Conservation (phyloP, 2,329 filamentous ascomycete species). For the Penicillium sp. region DNA sequence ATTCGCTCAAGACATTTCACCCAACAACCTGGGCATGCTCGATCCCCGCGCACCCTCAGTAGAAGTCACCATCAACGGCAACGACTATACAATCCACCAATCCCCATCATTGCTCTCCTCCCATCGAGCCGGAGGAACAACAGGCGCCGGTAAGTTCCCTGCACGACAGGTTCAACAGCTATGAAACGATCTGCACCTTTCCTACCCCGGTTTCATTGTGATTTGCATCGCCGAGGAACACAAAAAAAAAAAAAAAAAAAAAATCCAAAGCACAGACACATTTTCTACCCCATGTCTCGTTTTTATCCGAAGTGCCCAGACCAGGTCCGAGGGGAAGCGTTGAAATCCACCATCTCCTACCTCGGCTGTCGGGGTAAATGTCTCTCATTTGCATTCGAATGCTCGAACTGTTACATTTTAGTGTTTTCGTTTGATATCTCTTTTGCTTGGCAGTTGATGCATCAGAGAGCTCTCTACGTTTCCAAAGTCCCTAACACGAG, state of each 20-base stretch:
- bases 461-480: background rate
- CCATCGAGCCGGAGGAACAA: constrained; percentile 67
- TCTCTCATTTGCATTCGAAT: constrained; percentile 3
- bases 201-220: background rate
- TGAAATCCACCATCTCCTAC: background rate
- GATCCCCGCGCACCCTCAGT: constrained; percentile 64
- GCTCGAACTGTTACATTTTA: background rate
- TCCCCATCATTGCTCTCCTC: constrained; percentile 79
- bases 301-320: constrained; percentile 7
- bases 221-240: constrained; percentile 2
- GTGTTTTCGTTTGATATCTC: background rate
- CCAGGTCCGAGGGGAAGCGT: constrained; percentile 1
- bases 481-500: background rate
- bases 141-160: constrained; percentile 58
- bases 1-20: constrained; percentile 71
- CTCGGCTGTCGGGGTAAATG: constrained; percentile 6
- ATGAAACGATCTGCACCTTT: constrained; percentile 4
- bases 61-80: constrained; percentile 63
- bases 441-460: too few relatives aligned
- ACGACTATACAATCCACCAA: constrained; percentile 73
- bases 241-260: too few relatives aligned
- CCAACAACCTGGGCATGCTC: constrained; percentile 78
- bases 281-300: constrained; percentile 1
- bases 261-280: constrained; percentile 9
- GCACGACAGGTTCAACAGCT: background rate